These are phyloP conservation scores for Paraphaeosphaeria sporulosa DNA, from an alignment of 2,329 filamentous ascomycete species.

Conservation along the genomic window DNA sequence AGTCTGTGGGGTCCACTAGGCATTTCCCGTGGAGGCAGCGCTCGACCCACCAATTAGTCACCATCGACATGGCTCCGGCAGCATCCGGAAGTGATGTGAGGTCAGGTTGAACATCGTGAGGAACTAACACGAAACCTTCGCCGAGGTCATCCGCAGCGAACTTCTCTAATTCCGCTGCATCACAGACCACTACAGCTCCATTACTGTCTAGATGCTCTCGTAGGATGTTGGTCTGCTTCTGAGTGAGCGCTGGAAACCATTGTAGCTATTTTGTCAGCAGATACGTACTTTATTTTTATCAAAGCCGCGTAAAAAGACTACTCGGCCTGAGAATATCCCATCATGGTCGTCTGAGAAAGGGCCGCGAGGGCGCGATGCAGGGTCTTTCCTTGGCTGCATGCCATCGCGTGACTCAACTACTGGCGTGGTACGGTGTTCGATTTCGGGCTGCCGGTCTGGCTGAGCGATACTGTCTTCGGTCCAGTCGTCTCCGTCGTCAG, in stretches of 20 bases:
- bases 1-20: slow-evolving; percentile 72
- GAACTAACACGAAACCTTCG: slow-evolving; percentile 53
- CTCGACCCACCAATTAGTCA: slow-evolving; percentile 95
- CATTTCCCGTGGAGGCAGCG: slow-evolving; percentile 80
- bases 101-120: slow-evolving; percentile 51
- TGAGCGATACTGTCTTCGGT: slow-evolving; percentile 37
- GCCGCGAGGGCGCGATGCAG: slow-evolving; percentile 20
- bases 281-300: slow-evolving; percentile 49
- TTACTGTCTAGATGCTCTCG: slow-evolving; percentile 42
- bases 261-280: not conserved
- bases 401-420: slow-evolving; percentile 17
- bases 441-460: slow-evolving; percentile 25
- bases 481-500: slow-evolving; percentile 44
- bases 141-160: slow-evolving; percentile 37
- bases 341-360: slow-evolving; percentile 21
- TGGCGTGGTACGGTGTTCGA: slow-evolving; percentile 17
- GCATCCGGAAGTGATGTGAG: slow-evolving; percentile 44
- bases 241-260: slow-evolving; percentile 26
- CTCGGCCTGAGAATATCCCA: slow-evolving; percentile 54
- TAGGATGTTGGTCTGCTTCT: slow-evolving; percentile 42
- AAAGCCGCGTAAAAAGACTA: slow-evolving; percentile 55
- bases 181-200: slow-evolving; percentile 44
- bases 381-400: slow-evolving; percentile 23
- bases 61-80: slow-evolving; percentile 50
- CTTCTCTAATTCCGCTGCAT: slow-evolving; percentile 32